These are phyloP conservation scores for Bonia amplexicaulis DNA, from an alignment of 176 grass and related monocot genomes.

Conservation along the genomic window DNA sequence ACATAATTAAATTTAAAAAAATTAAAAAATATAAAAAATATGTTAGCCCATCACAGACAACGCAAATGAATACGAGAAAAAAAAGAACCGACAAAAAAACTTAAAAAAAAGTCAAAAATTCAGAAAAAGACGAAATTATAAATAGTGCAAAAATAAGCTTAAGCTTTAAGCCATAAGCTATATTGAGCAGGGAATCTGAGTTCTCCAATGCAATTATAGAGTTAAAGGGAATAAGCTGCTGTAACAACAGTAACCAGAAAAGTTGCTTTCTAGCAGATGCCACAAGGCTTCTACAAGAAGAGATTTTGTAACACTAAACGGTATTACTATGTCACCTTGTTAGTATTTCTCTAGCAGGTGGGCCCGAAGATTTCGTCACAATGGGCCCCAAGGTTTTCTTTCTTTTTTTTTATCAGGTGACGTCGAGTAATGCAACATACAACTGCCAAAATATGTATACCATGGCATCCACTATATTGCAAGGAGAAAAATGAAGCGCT, in stretches of 20 bases:
- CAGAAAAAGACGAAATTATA: too few species aligned
- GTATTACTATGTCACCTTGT: neutral
- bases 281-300: neutral
- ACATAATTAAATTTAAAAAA: too few species aligned
- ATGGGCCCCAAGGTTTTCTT: neutral
- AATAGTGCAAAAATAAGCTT: too few species aligned
- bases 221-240: neutral
- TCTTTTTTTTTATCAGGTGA: neutral
- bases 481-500: neutral
- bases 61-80: too few species aligned
- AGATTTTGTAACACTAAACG: neutral
- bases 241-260: neutral
- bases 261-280: neutral
- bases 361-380: neutral
- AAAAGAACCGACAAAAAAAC: too few species aligned
- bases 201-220: neutral
- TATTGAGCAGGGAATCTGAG: too few species aligned
- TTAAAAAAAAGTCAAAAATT: too few species aligned
- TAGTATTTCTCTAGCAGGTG: neutral
- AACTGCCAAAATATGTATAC: neutral
- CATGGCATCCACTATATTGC: neutral
- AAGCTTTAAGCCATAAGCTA: too few species aligned
- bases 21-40: too few species aligned
- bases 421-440: neutral
- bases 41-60: too few species aligned